Conservation (phyloP, 148 eudicot genomes). For the Vaccinium myrtillus region DNA sequence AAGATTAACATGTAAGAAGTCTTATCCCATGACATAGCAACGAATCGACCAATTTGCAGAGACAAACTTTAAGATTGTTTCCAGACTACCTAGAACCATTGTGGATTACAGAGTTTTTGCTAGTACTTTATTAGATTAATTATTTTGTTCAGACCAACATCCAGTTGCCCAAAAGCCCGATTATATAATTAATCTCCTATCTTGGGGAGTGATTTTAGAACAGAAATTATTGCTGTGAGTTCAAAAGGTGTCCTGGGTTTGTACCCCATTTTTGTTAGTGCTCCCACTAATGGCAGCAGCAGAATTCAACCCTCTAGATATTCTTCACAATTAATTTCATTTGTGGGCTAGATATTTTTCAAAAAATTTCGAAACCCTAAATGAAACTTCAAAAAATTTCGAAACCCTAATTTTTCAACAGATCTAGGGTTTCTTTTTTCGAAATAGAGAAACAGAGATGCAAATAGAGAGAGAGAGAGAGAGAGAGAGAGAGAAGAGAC, state of each 20-base stretch:
- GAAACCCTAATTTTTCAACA: no score
- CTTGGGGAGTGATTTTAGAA: conserved; percentile 12
- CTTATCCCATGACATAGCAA: neutral
- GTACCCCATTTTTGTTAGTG: conserved; percentile 20
- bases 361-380: no score
- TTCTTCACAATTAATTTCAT: conserved; percentile 4
- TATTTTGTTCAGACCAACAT: neutral
- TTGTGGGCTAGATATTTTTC: conserved; percentile 1
- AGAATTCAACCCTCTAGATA: conserved; percentile 16
- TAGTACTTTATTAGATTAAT: conserved; percentile 5
- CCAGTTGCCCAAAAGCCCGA: neutral
- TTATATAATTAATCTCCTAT: neutral
- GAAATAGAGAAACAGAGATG: no score
- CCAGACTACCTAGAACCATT: neutral
- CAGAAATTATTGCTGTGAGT: conserved; percentile 6
- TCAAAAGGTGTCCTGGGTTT: neutral
- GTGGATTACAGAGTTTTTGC: neutral
- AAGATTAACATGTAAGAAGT: no score
- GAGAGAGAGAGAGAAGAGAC: no score
- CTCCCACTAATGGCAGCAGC: conserved; percentile 19
- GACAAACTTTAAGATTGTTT: neutral
- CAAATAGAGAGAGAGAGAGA: no score
- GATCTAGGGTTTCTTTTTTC: no score
- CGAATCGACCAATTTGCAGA: neutral
- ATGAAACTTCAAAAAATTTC: no score